Base-by-base conservation (phyloP, 306 rosid genomes). In the Dalbergia cochinchinensis region DNA sequence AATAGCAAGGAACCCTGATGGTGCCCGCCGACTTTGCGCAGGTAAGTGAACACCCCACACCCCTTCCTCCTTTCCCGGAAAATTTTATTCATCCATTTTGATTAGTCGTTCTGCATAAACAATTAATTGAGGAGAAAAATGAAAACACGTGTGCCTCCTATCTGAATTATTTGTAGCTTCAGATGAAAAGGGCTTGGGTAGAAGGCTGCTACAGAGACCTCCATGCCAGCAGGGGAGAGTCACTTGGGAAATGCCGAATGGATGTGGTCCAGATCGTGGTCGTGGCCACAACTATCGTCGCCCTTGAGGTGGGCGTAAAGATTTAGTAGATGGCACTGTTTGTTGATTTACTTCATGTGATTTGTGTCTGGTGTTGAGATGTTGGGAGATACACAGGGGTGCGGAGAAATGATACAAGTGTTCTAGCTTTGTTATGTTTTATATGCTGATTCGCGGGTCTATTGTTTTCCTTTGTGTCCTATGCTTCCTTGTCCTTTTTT, bases 1-100 rank as follows among this genome's bases (percentile, higher is more conserved):
- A n/a, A 13, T 15, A 37, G 50, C 84, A 9, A 65, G 69, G 5
- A 34, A 55, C 41, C 59, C 57, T 35, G 71, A 6, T 74, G 70
- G 26, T 15, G 41, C 37, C 45, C 58, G 76, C 12, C 13, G 31
- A 35, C 4, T 59, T 14, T 7, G 44, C 31, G 26, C 71, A 33
- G 20, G 78, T 57, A 35, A 78, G 50, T 67, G 19, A 20, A n/a
- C 0, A n/a, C 33, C 39, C 4, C 2, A 4, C 31, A 26, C 31
- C 2, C 31, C 31, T 3, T 26, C 2, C 31, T 26, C 31, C 31
- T 26, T 26, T 26, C 31, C 31, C 31, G 31, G 31, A 1, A 26
- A 26, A 26, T 26, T 26, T 26, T 26, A 26, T 26, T 26, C 31
- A 26, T 26, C 31, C 31, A 26, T 26, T 26, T 26, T 26, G 2